Evolutionary conservation across 495 filamentous ascomycete species (phyloP).

Genomic region (Talaromyces wortmannii): DNA sequence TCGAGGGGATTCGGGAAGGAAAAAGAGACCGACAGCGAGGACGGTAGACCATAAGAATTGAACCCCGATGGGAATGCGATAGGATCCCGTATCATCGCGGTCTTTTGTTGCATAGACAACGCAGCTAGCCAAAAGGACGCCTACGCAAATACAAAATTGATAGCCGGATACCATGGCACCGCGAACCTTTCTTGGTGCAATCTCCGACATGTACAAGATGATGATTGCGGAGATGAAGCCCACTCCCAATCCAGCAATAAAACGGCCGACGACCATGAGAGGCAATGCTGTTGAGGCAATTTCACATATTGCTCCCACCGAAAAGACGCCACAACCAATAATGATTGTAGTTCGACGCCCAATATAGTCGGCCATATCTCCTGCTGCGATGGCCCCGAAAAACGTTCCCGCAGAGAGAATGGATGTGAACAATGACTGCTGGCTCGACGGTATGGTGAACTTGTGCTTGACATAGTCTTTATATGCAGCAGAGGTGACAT

Average conservation of each 20-base stretch:
- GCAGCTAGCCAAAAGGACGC: conserved; percentile 70
- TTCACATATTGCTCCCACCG: conserved; percentile 75
- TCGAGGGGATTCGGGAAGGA: conserved; percentile 82
- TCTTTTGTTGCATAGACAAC: conserved; percentile 69
- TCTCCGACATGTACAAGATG: conserved; percentile 79
- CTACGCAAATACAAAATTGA: conserved; percentile 78
- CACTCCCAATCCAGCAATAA: conserved; percentile 77
- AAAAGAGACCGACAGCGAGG: conserved; percentile 60
- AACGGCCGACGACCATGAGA: conserved; percentile 69
- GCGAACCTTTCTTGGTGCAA: conserved; percentile 75
- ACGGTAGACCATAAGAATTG: conserved; percentile 79
- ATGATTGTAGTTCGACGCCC: conserved; percentile 71
- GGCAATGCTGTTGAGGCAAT: conserved; percentile 56
- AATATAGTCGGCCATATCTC: conserved; percentile 62
- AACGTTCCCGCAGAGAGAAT: conserved; percentile 88
- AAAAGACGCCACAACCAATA: conserved; percentile 58
- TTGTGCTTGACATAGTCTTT: background rate
- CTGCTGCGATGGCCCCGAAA: conserved; percentile 70
- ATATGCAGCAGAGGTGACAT: background rate
- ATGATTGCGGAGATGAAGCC: conserved; percentile 72
- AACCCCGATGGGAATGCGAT: conserved; percentile 75
- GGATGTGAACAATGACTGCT: conserved; percentile 71
- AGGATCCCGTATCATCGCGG: conserved; percentile 55
- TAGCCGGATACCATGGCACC: conserved; percentile 77
- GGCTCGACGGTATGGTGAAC: conserved; percentile 19